Percentiles rank a stretch among this genome's conserved stretches.
These are phyloP conservation scores for Diatrype stigma DNA, from an alignment of 2,329 filamentous ascomycete species.

Conservation along the genomic window DNA sequence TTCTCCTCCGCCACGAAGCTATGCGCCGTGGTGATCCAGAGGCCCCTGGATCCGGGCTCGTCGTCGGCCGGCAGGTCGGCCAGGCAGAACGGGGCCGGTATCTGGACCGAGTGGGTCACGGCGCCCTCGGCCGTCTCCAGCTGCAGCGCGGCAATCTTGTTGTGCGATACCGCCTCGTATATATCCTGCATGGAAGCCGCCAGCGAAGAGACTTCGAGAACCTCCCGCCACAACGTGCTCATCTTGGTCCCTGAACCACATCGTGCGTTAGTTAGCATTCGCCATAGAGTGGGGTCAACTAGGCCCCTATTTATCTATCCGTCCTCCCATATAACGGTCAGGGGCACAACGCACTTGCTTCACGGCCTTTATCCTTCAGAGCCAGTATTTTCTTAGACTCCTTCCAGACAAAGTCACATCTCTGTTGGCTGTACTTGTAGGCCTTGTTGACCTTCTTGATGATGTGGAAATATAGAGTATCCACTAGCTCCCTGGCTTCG, in stretches of 20 bases:
- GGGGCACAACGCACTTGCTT: slow-evolving; percentile 37
- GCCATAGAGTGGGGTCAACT: background rate
- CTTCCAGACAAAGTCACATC: slow-evolving; percentile 85
- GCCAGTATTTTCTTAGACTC: slow-evolving; percentile 80
- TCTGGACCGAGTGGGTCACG: slow-evolving; percentile 60
- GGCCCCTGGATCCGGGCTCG: slow-evolving; percentile 65
- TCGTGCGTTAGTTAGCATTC: slow-evolving; percentile 13
- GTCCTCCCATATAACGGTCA: background rate
- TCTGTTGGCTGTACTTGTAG: slow-evolving; percentile 87
- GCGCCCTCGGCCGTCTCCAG: slow-evolving; percentile 60
- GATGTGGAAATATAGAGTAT: slow-evolving; percentile 79
- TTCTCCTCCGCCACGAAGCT: slow-evolving; percentile 67
- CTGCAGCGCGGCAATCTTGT: slow-evolving; percentile 80
- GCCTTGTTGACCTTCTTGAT: slow-evolving; percentile 90
- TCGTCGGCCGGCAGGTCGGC: slow-evolving; percentile 67
- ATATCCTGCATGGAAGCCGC: slow-evolving; percentile 79
- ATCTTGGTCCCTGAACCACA: slow-evolving; percentile 49
- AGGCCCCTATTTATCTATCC: too few relatives aligned
- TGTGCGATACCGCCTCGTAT: slow-evolving; percentile 75
- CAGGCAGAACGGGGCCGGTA: slow-evolving; percentile 64
- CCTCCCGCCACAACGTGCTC: slow-evolving; percentile 64
- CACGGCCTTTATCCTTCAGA: slow-evolving; percentile 77
- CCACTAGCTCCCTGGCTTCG: slow-evolving; percentile 70
- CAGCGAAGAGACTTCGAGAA: slow-evolving; percentile 69
- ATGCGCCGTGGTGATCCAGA: slow-evolving; percentile 86